Conservation (phyloP, 345 rosid species). For the Salix purpurea region DNA sequence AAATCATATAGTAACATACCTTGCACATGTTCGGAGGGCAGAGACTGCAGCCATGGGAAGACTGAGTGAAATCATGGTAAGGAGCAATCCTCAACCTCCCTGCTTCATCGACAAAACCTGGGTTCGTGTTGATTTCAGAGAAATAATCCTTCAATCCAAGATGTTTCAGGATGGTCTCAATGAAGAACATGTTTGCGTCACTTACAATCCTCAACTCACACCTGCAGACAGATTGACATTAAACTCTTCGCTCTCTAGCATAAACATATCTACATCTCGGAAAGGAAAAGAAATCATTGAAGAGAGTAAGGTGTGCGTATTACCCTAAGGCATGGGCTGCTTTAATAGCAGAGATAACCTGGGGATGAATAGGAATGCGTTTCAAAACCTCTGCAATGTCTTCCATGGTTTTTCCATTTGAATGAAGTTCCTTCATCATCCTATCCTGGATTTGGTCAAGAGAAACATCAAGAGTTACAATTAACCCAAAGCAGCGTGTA, state of each 20-base stretch:
- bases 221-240: slow-evolving; percentile 30
- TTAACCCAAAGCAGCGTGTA: too few species aligned
- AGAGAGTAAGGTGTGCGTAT: neutral
- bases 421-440: slow-evolving; percentile 74
- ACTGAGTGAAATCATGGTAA: slow-evolving; percentile 50
- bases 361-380: slow-evolving; percentile 56
- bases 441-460: slow-evolving; percentile 43
- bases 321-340: slow-evolving; percentile 78
- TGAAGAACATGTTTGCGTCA: slow-evolving; percentile 74
- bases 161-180: slow-evolving; percentile 64
- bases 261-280: neutral
- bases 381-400: slow-evolving; percentile 55
- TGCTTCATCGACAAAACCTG: slow-evolving; percentile 53
- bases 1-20: slow-evolving; percentile 28
- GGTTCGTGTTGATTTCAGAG: slow-evolving; percentile 76
- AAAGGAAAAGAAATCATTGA: neutral
- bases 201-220: slow-evolving; percentile 80
- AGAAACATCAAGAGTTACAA: too few species aligned
- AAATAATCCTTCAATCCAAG: slow-evolving; percentile 59
- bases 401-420: slow-evolving; percentile 52
- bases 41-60: slow-evolving; percentile 61
- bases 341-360: slow-evolving; percentile 63
- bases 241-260: neutral
- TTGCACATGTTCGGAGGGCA: slow-evolving; percentile 98
- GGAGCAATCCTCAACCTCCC: slow-evolving; percentile 60